Percentiles rank a stretch among this genome's conserved stretches.
These are phyloP conservation scores for Gynochthodes officinalis DNA, from an alignment of 257 asterid species.

Conservation along the genomic window DNA sequence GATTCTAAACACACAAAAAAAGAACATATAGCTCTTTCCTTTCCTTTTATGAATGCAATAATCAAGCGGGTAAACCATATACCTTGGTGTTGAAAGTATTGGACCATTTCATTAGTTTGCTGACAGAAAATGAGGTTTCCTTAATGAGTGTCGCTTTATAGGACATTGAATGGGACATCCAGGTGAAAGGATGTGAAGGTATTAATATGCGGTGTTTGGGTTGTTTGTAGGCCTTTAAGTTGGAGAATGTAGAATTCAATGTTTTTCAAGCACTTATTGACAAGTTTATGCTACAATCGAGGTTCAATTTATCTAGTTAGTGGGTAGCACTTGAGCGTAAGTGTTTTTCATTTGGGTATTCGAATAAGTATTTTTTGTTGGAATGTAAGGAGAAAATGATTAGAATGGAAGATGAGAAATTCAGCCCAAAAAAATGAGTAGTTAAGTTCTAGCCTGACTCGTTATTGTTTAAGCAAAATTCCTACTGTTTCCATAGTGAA, in stretches of 20 bases:
- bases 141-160: background rate
- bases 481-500: background rate
- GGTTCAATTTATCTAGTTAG: background rate
- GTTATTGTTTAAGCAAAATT: background rate
- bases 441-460: background rate
- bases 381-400: background rate
- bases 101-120: background rate
- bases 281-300: background rate
- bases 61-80: background rate
- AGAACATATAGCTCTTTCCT: too few species aligned
- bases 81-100: background rate
- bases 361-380: background rate
- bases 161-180: background rate
- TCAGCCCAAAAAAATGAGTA: background rate
- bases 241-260: background rate
- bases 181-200: background rate
- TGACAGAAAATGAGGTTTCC: background rate
- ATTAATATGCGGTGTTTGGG: background rate
- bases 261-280: background rate
- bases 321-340: background rate
- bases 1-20: background rate
- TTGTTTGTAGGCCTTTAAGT: background rate
- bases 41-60: background rate
- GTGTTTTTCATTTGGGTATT: background rate
- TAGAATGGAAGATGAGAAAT: background rate